phyloP scores from a whole-genome alignment of 2,329 filamentous ascomycete species.

The Cladobotryum mycophilum region DNA sequence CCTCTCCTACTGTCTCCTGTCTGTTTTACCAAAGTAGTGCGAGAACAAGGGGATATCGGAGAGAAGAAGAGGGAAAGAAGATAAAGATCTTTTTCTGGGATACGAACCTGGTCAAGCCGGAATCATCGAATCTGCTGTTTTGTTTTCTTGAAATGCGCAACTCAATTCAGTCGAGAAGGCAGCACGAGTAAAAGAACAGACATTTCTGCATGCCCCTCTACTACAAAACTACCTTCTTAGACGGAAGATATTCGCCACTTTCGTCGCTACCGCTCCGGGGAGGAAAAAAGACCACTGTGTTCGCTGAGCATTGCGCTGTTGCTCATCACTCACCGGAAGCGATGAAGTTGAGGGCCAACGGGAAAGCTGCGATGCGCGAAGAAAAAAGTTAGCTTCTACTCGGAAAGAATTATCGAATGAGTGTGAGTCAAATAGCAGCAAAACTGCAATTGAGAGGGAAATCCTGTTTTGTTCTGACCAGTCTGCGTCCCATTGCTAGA shows the following conservation, averaged over 20 bases:
- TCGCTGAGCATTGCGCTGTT: constrained; percentile 3
- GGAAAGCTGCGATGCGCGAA: constrained; percentile 51
- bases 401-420: neutral
- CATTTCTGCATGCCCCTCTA: no score
- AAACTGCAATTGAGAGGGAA: neutral
- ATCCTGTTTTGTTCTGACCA: constrained; percentile 51
- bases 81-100: constrained; percentile 10
- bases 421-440: neutral
- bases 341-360: constrained; percentile 82
- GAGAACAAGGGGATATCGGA: constrained; percentile 7
- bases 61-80: constrained; percentile 22
- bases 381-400: constrained; percentile 23
- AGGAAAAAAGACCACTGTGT: neutral
- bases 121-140: neutral
- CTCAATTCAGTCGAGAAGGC: neutral
- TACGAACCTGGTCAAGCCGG: constrained; percentile 10
- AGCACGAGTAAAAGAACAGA: neutral
- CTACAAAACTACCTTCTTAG: neutral
- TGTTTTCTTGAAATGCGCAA: constrained; percentile 13
- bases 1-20: neutral
- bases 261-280: constrained; percentile 55
- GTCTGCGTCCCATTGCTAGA: constrained; percentile 76
- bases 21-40: constrained; percentile 1
- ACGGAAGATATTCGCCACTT: neutral
- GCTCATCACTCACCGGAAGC: constrained; percentile 71